Conservation (phyloP, 2,329 filamentous ascomycete genomes). For the Colletotrichum caudatum region DNA sequence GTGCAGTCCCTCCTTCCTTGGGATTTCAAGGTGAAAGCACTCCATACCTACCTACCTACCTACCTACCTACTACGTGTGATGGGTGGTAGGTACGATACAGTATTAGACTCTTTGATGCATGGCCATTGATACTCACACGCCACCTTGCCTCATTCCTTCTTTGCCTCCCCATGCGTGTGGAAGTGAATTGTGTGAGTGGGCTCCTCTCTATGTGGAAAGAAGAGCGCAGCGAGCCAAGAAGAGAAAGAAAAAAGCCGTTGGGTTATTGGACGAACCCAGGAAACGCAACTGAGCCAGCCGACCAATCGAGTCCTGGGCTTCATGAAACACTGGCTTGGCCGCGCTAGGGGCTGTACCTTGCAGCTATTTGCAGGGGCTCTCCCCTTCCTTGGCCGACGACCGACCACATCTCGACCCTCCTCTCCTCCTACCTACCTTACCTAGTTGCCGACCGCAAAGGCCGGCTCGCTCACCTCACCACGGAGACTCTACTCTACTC, state of each 20-base stretch:
- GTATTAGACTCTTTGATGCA: slow-evolving; percentile 3
- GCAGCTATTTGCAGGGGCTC: slow-evolving; percentile 33
- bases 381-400: slow-evolving; percentile 4
- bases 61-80: too few species aligned
- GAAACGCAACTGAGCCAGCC: slow-evolving; percentile 32
- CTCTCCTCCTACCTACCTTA: background rate
- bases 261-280: slow-evolving; percentile 27
- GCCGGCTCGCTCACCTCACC: background rate
- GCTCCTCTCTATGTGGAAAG: slow-evolving; percentile 16
- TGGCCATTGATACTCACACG: slow-evolving; percentile 23
- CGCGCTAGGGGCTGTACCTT: slow-evolving; percentile 29
- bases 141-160: slow-evolving; percentile 28
- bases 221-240: slow-evolving; percentile 4
- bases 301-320: slow-evolving; percentile 32
- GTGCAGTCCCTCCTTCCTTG: slow-evolving; percentile 17
- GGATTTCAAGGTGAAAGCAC: slow-evolving; percentile 7
- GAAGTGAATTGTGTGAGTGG: slow-evolving; percentile 8
- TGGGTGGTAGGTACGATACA: background rate
- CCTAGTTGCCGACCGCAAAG: background rate
- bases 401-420: slow-evolving; percentile 1
- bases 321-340: slow-evolving; percentile 38
- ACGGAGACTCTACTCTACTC: background rate
- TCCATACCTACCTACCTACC: background rate
- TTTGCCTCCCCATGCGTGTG: background rate
- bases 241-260: slow-evolving; percentile 21